phyloP scores from a whole-genome alignment of 306 rosid species.

The Prunus campanulata region DNA sequence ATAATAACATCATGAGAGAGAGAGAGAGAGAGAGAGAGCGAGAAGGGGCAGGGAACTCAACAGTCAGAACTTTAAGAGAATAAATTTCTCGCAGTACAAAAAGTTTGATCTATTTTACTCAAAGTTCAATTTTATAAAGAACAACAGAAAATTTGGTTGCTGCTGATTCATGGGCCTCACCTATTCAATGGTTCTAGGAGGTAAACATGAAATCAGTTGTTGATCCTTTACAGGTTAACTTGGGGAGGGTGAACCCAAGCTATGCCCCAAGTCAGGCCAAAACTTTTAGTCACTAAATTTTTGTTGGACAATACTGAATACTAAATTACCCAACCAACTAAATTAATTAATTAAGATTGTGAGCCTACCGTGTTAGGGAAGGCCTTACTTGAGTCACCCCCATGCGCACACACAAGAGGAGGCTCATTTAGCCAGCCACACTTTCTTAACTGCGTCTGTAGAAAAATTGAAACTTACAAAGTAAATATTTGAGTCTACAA shows the following conservation, averaged over 20 bases:
- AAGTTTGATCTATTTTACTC: not conserved
- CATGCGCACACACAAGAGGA: slow-evolving; percentile 90
- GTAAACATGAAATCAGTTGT: too few species aligned
- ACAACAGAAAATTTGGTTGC: too few species aligned
- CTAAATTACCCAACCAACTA: not conserved
- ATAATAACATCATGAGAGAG: not conserved
- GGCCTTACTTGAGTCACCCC: slow-evolving; percentile 80
- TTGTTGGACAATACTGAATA: not conserved
- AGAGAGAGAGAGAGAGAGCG: not conserved
- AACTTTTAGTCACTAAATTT: not conserved
- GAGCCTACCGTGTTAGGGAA: slow-evolving; percentile 65
- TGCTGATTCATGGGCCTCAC: too few species aligned
- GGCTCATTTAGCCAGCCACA: slow-evolving; percentile 74
- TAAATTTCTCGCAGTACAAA: not conserved
- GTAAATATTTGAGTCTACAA: not conserved
- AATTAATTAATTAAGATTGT: not conserved
- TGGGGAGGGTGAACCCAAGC: too few species aligned
- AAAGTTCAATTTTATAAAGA: not conserved
- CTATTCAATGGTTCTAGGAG: too few species aligned
- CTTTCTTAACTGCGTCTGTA: slow-evolving; percentile 46
- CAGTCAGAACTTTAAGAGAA: not conserved
- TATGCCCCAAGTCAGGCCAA: not conserved
- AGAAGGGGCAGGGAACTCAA: not conserved
- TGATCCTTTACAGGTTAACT: too few species aligned
- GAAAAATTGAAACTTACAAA: not conserved